Percentiles rank a stretch among this genome's conserved stretches.
Conservation (phyloP, 148 eudicot genomes). For the Diospyros kaki region DNA sequence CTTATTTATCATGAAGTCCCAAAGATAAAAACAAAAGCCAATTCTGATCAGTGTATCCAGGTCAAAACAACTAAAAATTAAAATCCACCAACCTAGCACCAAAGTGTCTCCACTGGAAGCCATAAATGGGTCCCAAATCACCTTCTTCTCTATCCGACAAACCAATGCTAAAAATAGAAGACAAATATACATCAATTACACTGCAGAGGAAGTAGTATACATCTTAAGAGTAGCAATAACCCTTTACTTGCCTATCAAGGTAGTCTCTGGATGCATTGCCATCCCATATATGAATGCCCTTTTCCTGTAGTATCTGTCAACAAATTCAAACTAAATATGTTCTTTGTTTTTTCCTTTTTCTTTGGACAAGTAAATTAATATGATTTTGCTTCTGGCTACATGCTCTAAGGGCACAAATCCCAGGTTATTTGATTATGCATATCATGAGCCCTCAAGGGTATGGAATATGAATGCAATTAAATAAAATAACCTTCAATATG, state of each 20-base stretch:
- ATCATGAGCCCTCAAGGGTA: too few relatives aligned
- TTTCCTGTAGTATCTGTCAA: constrained; percentile 56
- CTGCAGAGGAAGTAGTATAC: not conserved
- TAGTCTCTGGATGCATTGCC: constrained; percentile 89
- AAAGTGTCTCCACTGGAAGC: constrained; percentile 98
- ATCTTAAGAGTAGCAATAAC: not conserved
- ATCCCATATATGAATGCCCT: constrained; percentile 90
- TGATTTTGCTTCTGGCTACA: too few relatives aligned
- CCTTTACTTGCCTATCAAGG: constrained; percentile 55
- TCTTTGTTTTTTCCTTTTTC: too few relatives aligned
- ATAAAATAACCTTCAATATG: too few relatives aligned
- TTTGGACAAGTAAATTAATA: too few relatives aligned
- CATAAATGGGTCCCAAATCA: constrained; percentile 91
- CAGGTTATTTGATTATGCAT: too few relatives aligned
- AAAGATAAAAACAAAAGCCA: not conserved
- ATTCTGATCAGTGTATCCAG: not conserved
- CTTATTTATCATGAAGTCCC: not conserved
- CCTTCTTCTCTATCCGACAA: constrained; percentile 86
- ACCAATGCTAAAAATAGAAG: constrained; percentile 57
- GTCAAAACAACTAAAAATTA: not conserved
- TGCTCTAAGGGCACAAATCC: too few relatives aligned
- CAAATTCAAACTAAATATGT: constrained; percentile 3
- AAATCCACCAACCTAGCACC: constrained; percentile 67
- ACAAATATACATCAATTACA: not conserved
- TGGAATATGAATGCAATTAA: too few relatives aligned